A percentile compares a stretch with the other conserved stretches of the same genome.
These are phyloP conservation scores for Pseudisothecium myosuroides DNA, from an alignment of 225 moss, liverwort and hornwort genomes.

Conservation along the genomic window DNA sequence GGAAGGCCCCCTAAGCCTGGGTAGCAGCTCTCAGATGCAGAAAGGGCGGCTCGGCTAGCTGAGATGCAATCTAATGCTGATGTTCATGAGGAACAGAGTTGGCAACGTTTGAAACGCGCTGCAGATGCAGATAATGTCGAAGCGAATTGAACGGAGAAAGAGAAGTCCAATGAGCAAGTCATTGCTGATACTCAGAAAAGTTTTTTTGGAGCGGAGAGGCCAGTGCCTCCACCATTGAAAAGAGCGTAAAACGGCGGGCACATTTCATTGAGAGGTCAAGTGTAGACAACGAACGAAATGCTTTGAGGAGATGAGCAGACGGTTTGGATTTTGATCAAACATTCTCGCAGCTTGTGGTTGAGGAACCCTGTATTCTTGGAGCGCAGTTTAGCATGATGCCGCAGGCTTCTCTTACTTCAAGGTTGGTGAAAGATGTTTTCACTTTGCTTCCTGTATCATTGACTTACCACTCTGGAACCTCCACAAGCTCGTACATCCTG, in stretches of 20 bases:
- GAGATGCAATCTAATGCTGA: conserved; percentile 65
- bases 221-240: conserved; percentile 29
- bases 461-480: background rate
- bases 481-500: background rate
- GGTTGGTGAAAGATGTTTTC: conserved; percentile 1
- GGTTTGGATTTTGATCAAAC: background rate
- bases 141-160: conserved; percentile 24
- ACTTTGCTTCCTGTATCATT: background rate
- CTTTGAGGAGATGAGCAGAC: conserved; percentile 38
- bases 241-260: conserved; percentile 56
- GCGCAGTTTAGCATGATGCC: background rate
- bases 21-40: conserved; percentile 43
- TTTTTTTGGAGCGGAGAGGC: conserved; percentile 29
- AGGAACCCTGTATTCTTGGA: background rate
- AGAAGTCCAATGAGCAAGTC: conserved; percentile 39
- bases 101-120: conserved; percentile 58
- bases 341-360: background rate
- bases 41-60: conserved; percentile 36
- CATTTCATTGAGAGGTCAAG: conserved; percentile 46
- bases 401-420: background rate
- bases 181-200: conserved; percentile 44
- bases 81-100: conserved; percentile 62
- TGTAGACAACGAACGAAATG: conserved; percentile 37
- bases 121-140: conserved; percentile 44
- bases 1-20: conserved; percentile 37